Percentiles rank a stretch among this genome's conserved stretches.
Evolutionary conservation across 2,329 filamentous ascomycete genomes (phyloP).

Genomic region (Epicoccum sorghinum): DNA sequence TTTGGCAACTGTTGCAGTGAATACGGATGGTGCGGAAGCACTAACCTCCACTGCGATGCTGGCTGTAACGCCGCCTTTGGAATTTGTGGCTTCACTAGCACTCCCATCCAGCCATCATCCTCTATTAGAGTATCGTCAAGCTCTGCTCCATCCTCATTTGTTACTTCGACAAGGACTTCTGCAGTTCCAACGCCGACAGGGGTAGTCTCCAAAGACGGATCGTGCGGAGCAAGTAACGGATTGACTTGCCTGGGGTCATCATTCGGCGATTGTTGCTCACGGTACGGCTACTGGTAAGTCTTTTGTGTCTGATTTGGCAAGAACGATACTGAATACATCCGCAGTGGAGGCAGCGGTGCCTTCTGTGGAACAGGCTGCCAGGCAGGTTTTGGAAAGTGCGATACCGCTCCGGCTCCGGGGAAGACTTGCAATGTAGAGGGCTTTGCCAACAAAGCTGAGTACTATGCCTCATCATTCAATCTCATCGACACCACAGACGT

Average conservation of each 20-base stretch:
- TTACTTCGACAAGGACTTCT: conserved; percentile 9
- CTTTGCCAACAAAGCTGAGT: conserved; percentile 20
- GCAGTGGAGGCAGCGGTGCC: conserved; percentile 15
- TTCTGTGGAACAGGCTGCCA: conserved; percentile 36
- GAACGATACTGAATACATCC: not conserved
- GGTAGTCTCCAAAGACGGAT: conserved; percentile 3
- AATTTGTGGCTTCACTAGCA: conserved; percentile 18
- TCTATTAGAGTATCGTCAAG: conserved; percentile 1
- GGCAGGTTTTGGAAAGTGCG: conserved; percentile 17
- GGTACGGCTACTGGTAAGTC: conserved; percentile 15
- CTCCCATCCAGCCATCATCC: not conserved
- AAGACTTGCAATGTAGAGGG: conserved; percentile 18
- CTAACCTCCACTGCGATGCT: conserved; percentile 16
- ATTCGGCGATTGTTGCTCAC: conserved; percentile 16
- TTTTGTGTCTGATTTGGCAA: not conserved
- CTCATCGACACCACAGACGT: conserved; percentile 15
- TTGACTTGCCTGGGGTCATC: conserved; percentile 12
- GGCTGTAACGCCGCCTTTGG: conserved; percentile 22
- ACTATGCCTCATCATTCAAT: conserved; percentile 26
- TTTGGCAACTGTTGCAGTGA: conserved; percentile 23
- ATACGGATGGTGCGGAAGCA: conserved; percentile 23
- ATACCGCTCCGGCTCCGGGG: conserved; percentile 5
- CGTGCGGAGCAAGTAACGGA: conserved; percentile 8
- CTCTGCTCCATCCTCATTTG: conserved; percentile 7
- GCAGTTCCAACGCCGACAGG: conserved; percentile 3